Evolutionary conservation across 2,329 filamentous ascomycete species (phyloP).

Genomic region (Juglanconis sp.): DNA sequence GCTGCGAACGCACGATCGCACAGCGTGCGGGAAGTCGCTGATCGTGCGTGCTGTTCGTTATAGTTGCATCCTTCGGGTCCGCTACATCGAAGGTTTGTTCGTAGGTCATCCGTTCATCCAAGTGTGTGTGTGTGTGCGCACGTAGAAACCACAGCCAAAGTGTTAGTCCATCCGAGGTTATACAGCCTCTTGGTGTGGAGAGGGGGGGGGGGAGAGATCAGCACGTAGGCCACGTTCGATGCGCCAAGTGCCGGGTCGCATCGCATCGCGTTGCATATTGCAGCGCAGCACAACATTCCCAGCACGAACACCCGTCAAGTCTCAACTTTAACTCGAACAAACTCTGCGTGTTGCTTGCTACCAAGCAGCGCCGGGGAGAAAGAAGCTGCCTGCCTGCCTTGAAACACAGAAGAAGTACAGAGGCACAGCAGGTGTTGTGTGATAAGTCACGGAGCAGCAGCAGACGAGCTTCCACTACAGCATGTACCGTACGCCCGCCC

Average conservation of each 20-base stretch:
- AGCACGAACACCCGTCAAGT: not conserved
- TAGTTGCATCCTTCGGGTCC: slow-evolving; percentile 11
- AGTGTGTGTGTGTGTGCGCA: not conserved
- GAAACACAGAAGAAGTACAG: not conserved
- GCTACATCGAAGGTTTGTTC: not conserved
- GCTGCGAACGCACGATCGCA: slow-evolving; percentile 2
- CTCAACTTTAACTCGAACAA: not conserved
- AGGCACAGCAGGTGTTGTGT: not conserved
- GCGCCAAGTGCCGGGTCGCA: slow-evolving; percentile 9
- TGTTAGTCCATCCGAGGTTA: not conserved
- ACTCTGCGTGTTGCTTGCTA: not conserved
- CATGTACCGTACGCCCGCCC: not conserved
- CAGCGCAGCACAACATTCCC: not conserved
- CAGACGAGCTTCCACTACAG: not conserved
- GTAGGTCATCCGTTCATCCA: not conserved
- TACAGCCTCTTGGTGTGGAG: not conserved
- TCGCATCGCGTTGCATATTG: slow-evolving; percentile 9
- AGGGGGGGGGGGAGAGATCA: not conserved
- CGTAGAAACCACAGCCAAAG: not conserved
- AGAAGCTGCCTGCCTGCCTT: not conserved
- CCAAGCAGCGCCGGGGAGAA: not conserved
- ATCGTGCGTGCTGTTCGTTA: not conserved
- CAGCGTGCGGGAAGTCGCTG: not conserved
- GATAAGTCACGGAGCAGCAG: not conserved
- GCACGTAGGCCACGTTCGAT: not conserved